Evolutionary conservation across 148 eudicot genomes (phyloP).

Genomic region (Oxyria digyna): DNA sequence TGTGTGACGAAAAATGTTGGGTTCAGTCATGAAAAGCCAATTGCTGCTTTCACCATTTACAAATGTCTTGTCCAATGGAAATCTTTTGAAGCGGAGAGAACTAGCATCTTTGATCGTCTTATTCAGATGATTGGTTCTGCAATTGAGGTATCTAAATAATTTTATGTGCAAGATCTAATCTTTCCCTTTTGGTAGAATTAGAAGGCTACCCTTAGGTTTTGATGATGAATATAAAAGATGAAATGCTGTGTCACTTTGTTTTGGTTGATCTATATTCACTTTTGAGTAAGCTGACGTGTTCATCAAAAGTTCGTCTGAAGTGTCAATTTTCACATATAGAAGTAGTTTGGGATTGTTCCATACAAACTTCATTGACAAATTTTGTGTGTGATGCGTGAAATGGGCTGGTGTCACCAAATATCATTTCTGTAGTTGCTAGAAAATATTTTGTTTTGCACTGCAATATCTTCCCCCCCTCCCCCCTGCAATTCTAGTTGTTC

Average conservation of each 20-base stretch:
- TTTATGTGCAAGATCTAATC: not conserved
- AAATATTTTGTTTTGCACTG: not conserved
- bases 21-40: conserved; percentile 89
- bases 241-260: not conserved
- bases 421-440: too few species aligned
- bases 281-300: not conserved
- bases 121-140: conserved; percentile 96
- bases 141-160: conserved; percentile 55
- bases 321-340: not conserved
- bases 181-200: not conserved
- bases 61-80: conserved; percentile 96
- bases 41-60: conserved; percentile 88
- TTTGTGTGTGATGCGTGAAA: not conserved
- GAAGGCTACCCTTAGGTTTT: not conserved
- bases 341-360: not conserved
- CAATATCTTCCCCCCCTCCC: not conserved
- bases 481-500: too few species aligned
- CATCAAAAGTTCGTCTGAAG: not conserved
- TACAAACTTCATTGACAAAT: not conserved
- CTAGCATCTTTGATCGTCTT: conserved; percentile 95
- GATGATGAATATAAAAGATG: too few species aligned
- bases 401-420: not conserved
- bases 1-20: conserved; percentile 78
- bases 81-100: conserved; percentile 96
- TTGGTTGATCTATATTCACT: not conserved